Conservation (phyloP, 2,329 filamentous ascomycete species). For the Aspergillus sp. region DNA sequence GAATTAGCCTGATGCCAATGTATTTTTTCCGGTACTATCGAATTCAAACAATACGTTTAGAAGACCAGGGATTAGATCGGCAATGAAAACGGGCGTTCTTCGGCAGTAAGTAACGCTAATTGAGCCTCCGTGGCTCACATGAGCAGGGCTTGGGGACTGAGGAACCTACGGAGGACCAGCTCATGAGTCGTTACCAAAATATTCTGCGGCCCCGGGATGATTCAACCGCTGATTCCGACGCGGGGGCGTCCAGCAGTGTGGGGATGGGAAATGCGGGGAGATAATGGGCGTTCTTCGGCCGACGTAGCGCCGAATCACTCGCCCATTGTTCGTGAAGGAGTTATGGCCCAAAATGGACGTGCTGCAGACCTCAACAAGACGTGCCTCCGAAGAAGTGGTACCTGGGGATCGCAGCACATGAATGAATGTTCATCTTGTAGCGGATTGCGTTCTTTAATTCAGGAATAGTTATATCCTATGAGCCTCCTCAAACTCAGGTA, state of each 20-base stretch:
- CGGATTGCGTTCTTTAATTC: not conserved
- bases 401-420: not conserved
- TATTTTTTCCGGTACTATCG: not conserved
- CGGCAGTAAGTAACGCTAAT: not conserved
- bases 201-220: not conserved
- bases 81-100: not conserved
- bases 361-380: not conserved
- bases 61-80: not conserved
- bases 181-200: not conserved
- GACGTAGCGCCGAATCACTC: not conserved
- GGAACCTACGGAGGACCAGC: not conserved
- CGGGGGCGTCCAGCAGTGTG: not conserved
- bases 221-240: not conserved
- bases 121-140: not conserved
- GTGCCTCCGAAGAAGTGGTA: not conserved
- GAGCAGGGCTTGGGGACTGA: not conserved
- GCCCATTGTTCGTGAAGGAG: not conserved
- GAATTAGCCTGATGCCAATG: not conserved
- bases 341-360: not conserved
- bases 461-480: not conserved
- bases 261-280: not conserved
- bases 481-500: not conserved
- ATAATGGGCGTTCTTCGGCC: slow-evolving; percentile 1
- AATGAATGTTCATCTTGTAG: not conserved
- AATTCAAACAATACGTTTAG: not conserved